Base-by-base conservation (phyloP, 1,139 yeast species). In the Groenewaldozyma sp. region DNA sequence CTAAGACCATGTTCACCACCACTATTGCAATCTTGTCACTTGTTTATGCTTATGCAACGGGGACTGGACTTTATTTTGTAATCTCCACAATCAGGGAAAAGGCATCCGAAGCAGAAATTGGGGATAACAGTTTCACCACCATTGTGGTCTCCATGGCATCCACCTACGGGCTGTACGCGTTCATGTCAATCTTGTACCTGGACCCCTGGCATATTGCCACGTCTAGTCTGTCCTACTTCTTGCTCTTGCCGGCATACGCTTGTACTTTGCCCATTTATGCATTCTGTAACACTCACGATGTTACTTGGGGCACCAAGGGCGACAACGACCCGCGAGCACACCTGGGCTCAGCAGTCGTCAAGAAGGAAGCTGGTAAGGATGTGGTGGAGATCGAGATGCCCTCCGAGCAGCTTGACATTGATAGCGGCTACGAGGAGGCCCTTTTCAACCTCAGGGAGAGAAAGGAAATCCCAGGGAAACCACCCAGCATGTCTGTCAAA, bases 151-250 rank as follows among this genome's bases (percentile, higher is more conserved):
- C 95, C 1, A 56, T 87, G 46, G 68, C 83, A 18, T 83, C 95
- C 18, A 87, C 97, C 0, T 87, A 86, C 57, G 96, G 96, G 2
- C 66, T 87, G 34, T 87, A 87, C 57, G 71, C 76, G 0, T 55
- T 84, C 49, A 81, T 82, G 76, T 83, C 95, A 4, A 50, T 87
- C 34, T 62, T 88, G 44, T 87, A 87, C 60, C 58, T 87, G 61
- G 97, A 87, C 53, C 96, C 96, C 51, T 87, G 96, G 96, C 97
- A 87, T 56, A 76, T 87, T 60, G 35, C 87, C 37, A 81, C 95
- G 1, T 86, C 94, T 36, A 77, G 93, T 0, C 47, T 78, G 10
- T 96, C 87, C 61, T 87, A 87, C 65, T 84, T 87, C 63, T 60
- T 86, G 55, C 73, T 88, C 70, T 70, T 87, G 41, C 96, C 97